Evolutionary conservation across 2,329 filamentous ascomycete species (phyloP).

Genomic region (Phoma sp.): DNA sequence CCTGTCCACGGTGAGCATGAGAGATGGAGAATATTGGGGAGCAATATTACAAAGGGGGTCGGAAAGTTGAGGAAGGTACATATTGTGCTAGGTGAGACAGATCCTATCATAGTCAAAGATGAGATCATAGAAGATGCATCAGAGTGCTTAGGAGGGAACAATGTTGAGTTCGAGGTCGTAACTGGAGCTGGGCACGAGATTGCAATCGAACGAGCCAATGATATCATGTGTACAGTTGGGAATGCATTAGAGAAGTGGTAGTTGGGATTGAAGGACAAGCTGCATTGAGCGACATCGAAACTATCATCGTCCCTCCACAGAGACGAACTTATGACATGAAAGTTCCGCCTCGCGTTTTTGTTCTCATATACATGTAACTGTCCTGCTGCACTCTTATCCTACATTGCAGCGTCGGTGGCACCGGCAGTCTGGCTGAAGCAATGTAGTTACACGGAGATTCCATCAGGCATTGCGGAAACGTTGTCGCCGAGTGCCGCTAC

Average conservation of each 20-base stretch:
- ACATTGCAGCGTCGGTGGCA: too few relatives aligned
- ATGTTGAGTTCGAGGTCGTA: constrained; percentile 63
- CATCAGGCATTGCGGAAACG: neutral
- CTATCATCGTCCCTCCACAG: too few relatives aligned
- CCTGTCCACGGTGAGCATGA: constrained; percentile 70
- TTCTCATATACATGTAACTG: too few relatives aligned
- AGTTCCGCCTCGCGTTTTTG: too few relatives aligned
- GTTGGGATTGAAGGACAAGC: neutral
- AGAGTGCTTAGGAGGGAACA: constrained; percentile 61
- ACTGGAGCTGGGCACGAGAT: constrained; percentile 71
- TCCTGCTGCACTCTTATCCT: too few relatives aligned
- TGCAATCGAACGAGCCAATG: constrained; percentile 65
- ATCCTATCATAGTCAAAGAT: constrained; percentile 69
- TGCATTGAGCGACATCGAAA: too few relatives aligned
- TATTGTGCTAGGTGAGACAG: constrained; percentile 69
- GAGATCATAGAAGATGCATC: constrained; percentile 69
- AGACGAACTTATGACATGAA: too few relatives aligned
- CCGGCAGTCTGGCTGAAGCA: too few relatives aligned
- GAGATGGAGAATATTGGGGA: constrained; percentile 65
- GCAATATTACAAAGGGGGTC: constrained; percentile 38
- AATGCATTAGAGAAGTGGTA: constrained; percentile 46
- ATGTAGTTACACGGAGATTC: too few relatives aligned
- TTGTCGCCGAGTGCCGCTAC: neutral
- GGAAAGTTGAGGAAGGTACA: constrained; percentile 60
- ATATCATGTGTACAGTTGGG: constrained; percentile 62